A percentile compares a stretch with the other conserved stretches of the same genome.
Conservation (phyloP, 148 eudicot species). For the Vaccinium vitisidaea region DNA sequence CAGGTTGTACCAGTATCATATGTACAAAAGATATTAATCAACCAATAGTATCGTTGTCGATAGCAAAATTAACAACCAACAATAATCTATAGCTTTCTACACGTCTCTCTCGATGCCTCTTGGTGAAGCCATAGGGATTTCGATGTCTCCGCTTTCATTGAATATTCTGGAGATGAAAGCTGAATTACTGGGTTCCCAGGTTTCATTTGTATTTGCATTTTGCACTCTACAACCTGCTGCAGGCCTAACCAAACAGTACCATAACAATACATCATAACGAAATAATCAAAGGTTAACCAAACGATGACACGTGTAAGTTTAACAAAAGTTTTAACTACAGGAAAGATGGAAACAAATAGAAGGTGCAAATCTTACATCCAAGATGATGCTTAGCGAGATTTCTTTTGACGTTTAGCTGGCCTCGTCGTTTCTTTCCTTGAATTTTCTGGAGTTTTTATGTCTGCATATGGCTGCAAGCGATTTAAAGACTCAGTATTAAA, state of each 20-base stretch:
- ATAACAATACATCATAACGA: background rate
- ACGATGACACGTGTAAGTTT: no score
- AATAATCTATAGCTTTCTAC: no score
- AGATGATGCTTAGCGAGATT: conserved; percentile 34
- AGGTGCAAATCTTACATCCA: conserved; percentile 18
- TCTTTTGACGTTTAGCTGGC: conserved; percentile 61
- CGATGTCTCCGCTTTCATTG: no score
- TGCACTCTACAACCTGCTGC: background rate
- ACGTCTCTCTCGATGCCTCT: background rate
- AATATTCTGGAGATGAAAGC: no score
- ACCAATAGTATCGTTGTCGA: background rate
- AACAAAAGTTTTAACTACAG: no score
- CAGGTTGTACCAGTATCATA: no score
- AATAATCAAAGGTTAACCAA: background rate
- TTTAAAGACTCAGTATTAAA: background rate
- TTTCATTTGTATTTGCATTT: background rate
- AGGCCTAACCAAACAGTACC: background rate
- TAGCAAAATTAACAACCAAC: background rate
- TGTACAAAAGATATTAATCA: no score
- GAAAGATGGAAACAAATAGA: background rate
- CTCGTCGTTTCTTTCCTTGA: conserved; percentile 48
- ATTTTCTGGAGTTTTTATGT: conserved; percentile 40
- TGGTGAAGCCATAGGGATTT: no score
- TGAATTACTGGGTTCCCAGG: background rate
- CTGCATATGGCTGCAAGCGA: conserved; percentile 30